Percentiles rank a stretch among this genome's conserved stretches.
phyloP scores from a whole-genome alignment of 2,329 filamentous ascomycete species.

The Didymella pinodella region DNA sequence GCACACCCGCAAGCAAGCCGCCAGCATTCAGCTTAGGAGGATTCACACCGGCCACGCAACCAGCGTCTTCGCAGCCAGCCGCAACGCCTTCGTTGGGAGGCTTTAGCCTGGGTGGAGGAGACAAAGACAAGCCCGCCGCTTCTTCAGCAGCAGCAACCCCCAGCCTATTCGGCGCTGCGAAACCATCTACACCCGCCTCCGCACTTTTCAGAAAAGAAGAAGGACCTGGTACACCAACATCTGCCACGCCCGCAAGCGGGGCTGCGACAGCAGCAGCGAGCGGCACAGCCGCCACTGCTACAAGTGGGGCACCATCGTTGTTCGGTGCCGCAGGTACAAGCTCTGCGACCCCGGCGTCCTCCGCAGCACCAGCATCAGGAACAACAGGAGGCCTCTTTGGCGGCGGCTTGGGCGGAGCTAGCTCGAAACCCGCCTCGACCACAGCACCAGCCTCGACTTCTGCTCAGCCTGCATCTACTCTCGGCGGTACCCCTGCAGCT shows the following conservation, averaged over 20 bases:
- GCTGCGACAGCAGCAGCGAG: slow-evolving; percentile 30
- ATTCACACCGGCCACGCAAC: slow-evolving; percentile 35
- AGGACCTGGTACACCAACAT: not conserved
- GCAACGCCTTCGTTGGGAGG: slow-evolving; percentile 22
- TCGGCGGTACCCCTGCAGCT: slow-evolving; percentile 29
- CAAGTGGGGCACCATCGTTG: slow-evolving; percentile 29
- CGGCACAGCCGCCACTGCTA: slow-evolving; percentile 27
- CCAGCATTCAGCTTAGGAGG: slow-evolving; percentile 38
- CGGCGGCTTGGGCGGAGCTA: slow-evolving; percentile 17
- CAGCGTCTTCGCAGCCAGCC: slow-evolving; percentile 36
- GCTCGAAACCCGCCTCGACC: slow-evolving; percentile 31
- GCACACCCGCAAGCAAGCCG: slow-evolving; percentile 42
- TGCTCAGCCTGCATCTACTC: slow-evolving; percentile 24
- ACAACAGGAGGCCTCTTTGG: slow-evolving; percentile 31
- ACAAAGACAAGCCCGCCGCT: slow-evolving; percentile 30
- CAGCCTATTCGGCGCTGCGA: slow-evolving; percentile 32
- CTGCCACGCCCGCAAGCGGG: slow-evolving; percentile 28
- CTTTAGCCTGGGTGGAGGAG: slow-evolving; percentile 33
- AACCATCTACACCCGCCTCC: slow-evolving; percentile 23
- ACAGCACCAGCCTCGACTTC: slow-evolving; percentile 33
- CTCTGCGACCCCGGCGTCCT: slow-evolving; percentile 29
- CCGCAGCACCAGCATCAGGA: slow-evolving; percentile 24
- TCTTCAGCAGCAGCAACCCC: slow-evolving; percentile 34
- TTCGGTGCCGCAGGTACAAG: slow-evolving; percentile 33
- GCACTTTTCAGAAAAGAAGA: slow-evolving; percentile 17